These are phyloP conservation scores for Chlamydomonas sp. DNA, from an alignment of 139 green algal genomes.

Conservation along the genomic window DNA sequence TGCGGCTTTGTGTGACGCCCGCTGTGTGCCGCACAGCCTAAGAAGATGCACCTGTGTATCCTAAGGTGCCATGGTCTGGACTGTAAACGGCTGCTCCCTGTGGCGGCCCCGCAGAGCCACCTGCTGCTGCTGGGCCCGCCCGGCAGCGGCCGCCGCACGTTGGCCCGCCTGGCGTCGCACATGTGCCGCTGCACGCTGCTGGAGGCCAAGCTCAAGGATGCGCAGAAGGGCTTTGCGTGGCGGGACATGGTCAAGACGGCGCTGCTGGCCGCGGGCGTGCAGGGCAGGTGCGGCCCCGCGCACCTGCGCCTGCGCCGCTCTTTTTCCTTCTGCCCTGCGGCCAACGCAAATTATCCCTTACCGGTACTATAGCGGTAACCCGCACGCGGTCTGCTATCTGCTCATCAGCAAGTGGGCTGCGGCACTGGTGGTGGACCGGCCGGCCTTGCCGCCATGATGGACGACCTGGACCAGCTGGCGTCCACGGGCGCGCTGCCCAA, in stretches of 20 bases:
- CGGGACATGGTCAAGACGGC: constrained; percentile 39
- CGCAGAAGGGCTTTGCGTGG: constrained; percentile 47
- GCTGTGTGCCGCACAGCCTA: neutral
- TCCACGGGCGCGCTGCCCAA: constrained; percentile 33
- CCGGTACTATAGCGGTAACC: neutral
- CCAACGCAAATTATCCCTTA: neutral
- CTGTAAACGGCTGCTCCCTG: neutral
- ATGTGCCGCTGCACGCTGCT: constrained; percentile 43
- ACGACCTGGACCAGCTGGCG: constrained; percentile 48
- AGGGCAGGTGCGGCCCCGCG: constrained; percentile 38
- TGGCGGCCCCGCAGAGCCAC: constrained; percentile 23
- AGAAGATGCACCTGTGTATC: neutral
- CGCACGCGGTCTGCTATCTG: no score
- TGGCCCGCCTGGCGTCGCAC: constrained; percentile 33
- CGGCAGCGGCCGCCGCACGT: constrained; percentile 44
- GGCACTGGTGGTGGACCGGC: no score
- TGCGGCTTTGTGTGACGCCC: neutral
- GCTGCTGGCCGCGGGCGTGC: constrained; percentile 42
- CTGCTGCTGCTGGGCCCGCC: constrained; percentile 38
- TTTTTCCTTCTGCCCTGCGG: no score
- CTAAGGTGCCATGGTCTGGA: neutral
- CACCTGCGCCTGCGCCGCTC: neutral
- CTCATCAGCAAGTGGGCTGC: no score
- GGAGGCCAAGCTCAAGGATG: constrained; percentile 53
- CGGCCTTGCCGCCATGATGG: constrained; percentile 46